Base-by-base conservation (phyloP, 2,329 filamentous ascomycete genomes). In the Rhinocladiella similis region DNA sequence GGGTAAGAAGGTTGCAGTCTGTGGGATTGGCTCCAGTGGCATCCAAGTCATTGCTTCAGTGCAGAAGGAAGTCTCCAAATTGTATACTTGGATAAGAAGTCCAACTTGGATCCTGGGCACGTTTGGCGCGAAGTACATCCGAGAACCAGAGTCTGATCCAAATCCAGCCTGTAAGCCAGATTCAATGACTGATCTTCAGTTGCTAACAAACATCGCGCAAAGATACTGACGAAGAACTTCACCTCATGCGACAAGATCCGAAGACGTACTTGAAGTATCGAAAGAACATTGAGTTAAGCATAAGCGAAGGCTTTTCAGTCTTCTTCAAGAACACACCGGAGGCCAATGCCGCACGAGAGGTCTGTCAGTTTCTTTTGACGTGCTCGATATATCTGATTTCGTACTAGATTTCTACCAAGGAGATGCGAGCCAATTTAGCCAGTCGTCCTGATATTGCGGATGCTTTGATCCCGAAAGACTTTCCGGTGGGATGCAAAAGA, bases 31-130 rank as follows among this genome's bases (percentile, higher is more conserved):
- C 16, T 60, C 57, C 1, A 57, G 50, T 7, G 66, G 57, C 5
- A 57, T 66, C 10, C 65, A 67, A 39, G 50, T 65, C 22, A 62
- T 75, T n/a, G 71, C 74, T 0, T 70, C 68, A 0, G 70, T 75
- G 42, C 70, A 75, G 39, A 67, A 70, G 3, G 62, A 71, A 7
- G 73, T 70, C 59, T 53, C 27, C 5, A 58, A 64, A 27, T 10
- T 69, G 1, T 63, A 65, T n/a, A 69, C 65, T 41, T 70, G 63
- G 50, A 62, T 70, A n/a, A 65, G 69, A 2, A 55, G 46, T 13
- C 56, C 67, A 2, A 70, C 64, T 2, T 70, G 67, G 66, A 52
- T 70, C 1, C 59, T 20, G n/a, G 6, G 49, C 39, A 6, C 66
- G 61, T 50, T 60, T 29, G 53, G 22, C 22, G 47, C 12, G 16